phyloP scores from a whole-genome alignment of 805 yeast species.

The Teunomyces pallodes region DNA sequence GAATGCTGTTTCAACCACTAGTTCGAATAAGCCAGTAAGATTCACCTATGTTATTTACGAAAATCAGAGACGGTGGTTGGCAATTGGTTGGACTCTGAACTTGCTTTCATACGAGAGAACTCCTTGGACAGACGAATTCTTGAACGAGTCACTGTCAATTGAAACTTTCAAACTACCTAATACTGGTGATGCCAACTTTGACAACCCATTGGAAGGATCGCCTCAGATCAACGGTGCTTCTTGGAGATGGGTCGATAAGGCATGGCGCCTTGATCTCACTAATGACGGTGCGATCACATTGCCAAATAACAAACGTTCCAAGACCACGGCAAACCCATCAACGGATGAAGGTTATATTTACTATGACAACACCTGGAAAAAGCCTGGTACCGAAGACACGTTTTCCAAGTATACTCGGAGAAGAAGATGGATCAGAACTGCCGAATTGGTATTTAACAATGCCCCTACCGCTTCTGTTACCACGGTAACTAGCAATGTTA shows the following conservation, averaged over 20 bases:
- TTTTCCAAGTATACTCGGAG: constrained; percentile 90
- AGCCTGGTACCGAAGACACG: constrained; percentile 83
- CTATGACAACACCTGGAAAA: constrained; percentile 92
- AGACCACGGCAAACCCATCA: constrained; percentile 66
- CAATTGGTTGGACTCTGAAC: constrained; percentile 96
- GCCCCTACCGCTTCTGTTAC: background rate
- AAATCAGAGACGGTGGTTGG: constrained; percentile 95
- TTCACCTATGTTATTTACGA: constrained; percentile 92
- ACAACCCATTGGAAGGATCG: constrained; percentile 24
- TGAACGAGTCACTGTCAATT: constrained; percentile 78
- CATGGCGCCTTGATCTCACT: constrained; percentile 88
- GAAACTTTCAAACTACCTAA: constrained; percentile 81
- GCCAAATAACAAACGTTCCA: constrained; percentile 53
- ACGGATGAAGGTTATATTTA: constrained; percentile 84
- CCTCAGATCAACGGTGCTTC: constrained; percentile 59
- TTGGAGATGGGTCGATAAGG: constrained; percentile 94
- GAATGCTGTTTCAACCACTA: constrained; percentile 23
- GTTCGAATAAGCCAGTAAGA: constrained; percentile 51
- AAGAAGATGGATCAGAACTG: constrained; percentile 94
- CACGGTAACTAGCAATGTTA: background rate
- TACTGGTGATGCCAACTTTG: constrained; percentile 40
- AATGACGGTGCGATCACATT: constrained; percentile 83
- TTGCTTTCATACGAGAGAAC: constrained; percentile 89
- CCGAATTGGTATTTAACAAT: constrained; percentile 60
- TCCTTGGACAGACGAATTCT: constrained; percentile 95